Base-by-base conservation (phyloP, 2,329 filamentous ascomycete genomes). In the Xylariaceae sp. region DNA sequence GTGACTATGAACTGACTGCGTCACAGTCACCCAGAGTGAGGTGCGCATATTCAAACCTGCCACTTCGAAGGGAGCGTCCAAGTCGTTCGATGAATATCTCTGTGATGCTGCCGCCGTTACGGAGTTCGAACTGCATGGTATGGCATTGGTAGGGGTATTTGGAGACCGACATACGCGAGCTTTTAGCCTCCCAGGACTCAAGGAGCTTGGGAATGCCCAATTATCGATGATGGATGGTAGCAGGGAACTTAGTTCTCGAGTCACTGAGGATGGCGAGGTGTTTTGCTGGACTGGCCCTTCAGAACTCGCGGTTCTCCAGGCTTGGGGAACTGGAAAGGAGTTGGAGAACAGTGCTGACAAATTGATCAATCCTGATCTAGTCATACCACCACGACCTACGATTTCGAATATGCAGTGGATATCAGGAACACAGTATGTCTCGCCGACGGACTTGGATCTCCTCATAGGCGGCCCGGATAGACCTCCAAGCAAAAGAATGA, bases 351-450 rank as follows among this genome's bases (percentile, higher is more conserved):
- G 69, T 1, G 66, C 79, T n/a, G 90, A 96, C 59, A 79, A 73
- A 7, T 72, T 98, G 3, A 79, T 87, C 64, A 95, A 97, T 59
- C 82, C 87, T 0, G 74, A 86, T 43, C 76, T 87, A 1, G 60
- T 77, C 13, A 76, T 86, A 17, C 91, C 90, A 2, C 76, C 88
- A 11, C 81, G 93, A 2, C 93, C 93, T 1, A 95, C 89, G 0
- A 98, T 98, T 45, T 94, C 87, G 16, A 95, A 94, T 56, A 66
- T 98, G 29, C 89, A 97, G 65, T 98, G 93, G 93, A 89, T 98
- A 39, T 86, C 89, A 0, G 93, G 93, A 3, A 97, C 91, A 1
- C 91, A 96, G 64, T 86, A 94, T 54, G 78, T 98, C 34, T 89
- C 88, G 2, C 85, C 88, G 0, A 74, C 83, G 2, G 93, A 98